Evolutionary conservation across 345 rosid species (phyloP).

Genomic region (Euclidium syriacum): DNA sequence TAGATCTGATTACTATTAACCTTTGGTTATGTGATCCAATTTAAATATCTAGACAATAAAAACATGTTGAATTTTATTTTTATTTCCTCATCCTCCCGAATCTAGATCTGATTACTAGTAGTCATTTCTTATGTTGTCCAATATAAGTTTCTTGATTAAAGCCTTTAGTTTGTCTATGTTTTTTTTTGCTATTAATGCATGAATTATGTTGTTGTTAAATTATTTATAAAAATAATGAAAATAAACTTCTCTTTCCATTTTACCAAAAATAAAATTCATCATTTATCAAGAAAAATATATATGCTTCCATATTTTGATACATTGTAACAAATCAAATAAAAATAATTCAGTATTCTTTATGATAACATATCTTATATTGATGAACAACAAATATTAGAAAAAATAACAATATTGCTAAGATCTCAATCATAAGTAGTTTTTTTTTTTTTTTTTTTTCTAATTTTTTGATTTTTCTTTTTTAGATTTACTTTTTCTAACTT

Average conservation of each 20-base stretch:
- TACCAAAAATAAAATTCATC: background rate
- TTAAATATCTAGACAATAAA: background rate
- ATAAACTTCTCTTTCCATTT: background rate
- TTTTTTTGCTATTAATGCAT: background rate
- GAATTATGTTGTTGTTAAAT: background rate
- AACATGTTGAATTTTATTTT: background rate
- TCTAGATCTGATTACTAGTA: no score
- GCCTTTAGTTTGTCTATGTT: background rate
- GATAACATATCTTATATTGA: conserved; percentile 1
- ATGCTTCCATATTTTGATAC: background rate
- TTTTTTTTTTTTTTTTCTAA: no score
- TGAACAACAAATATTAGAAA: background rate
- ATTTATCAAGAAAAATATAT: no score
- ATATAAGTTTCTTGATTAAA: background rate
- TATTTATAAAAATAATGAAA: background rate
- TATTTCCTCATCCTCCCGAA: no score
- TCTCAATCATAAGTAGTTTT: no score
- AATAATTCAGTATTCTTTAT: background rate
- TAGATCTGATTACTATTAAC: background rate
- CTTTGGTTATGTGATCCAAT: background rate
- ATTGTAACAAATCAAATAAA: background rate
- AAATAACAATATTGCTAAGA: no score
- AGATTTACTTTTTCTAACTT: no score
- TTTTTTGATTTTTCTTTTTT: no score
- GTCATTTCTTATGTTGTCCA: background rate